Base-by-base conservation (phyloP, 2,329 filamentous ascomycete species). In the Monilinia polystroma region DNA sequence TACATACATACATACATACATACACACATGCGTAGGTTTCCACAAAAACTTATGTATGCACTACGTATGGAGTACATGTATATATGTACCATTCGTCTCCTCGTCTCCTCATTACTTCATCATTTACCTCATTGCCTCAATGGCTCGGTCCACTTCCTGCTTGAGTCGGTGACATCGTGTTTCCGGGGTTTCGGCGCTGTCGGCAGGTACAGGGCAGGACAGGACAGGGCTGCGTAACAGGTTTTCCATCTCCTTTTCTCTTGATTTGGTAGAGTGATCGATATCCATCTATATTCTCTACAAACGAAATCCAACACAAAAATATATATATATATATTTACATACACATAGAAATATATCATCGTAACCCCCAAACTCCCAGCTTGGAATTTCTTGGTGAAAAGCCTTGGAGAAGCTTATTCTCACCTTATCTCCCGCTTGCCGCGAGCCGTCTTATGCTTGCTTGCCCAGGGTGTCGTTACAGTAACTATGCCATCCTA, bases 101-200 rank as follows among this genome's bases (percentile, higher is more conserved):
- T 6, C 32, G 5, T 35, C 32, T 35, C 32, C 32, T 35, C 7
- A 35, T 35, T 35, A 35, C 32, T 35, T 35, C 7, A 35, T 35
- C 7, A 7, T 8, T 35, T 35, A 29, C 32, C 5, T 35, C 38
- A 41, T 41, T 41, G 38, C 38, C 38, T 41, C 38, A 14, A 41
- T 41, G 38, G 14, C 38, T 41, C 32, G 32, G 32, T 35, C 32
- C 32, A 35, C 23, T 57, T 29, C 7, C n/a, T 57, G 38, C 10
- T 35, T 8, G 32, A 7, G 10, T 41, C 38, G 38, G 38, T 20
- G n/a, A 18, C 16, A 35, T 59, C 3, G 29, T 35, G 43, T 59
- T 60, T 49, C 57, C 57, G 57, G 57, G 43, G 57, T 35, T 59
- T 59, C 41, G 41, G 56, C 41, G 29, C 32, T n/a, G 18, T 12